A percentile compares a stretch with the other conserved stretches of the same genome.
Evolutionary conservation across 495 filamentous ascomycete genomes (phyloP).

Genomic region (Tuber indicum): DNA sequence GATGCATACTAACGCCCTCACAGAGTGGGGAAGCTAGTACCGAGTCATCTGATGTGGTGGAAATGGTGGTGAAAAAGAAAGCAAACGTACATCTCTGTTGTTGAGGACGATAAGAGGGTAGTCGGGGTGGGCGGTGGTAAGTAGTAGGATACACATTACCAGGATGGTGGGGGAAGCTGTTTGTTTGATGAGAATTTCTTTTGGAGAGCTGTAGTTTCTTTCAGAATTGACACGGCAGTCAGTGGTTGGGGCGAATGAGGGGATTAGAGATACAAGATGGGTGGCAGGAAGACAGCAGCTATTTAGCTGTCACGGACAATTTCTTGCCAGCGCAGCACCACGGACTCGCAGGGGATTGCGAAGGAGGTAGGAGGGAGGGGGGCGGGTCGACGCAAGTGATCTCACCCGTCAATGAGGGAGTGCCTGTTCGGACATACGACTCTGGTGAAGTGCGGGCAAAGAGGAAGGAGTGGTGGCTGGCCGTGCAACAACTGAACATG

Average conservation of each 20-base stretch:
- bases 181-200: background rate
- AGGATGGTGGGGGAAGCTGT: background rate
- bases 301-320: constrained; percentile 1
- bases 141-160: constrained; percentile 82
- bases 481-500: background rate
- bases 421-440: background rate
- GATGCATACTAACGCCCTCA: constrained; percentile 11
- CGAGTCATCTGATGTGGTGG: background rate
- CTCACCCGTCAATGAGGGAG: background rate
- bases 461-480: background rate
- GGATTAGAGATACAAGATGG: background rate
- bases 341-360: background rate
- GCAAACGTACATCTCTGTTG: constrained; percentile 72
- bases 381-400: background rate
- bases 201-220: background rate
- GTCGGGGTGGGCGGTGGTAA: constrained; percentile 82
- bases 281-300: background rate
- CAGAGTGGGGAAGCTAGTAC: constrained; percentile 2
- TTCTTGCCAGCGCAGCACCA: background rate
- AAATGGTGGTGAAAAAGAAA: constrained; percentile 1
- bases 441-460: background rate
- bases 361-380: background rate
- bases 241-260: background rate
- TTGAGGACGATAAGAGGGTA: constrained; percentile 86
- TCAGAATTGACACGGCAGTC: constrained; percentile 4